Base-by-base conservation (phyloP, 1,139 yeast species). In the Candida smagusa region DNA sequence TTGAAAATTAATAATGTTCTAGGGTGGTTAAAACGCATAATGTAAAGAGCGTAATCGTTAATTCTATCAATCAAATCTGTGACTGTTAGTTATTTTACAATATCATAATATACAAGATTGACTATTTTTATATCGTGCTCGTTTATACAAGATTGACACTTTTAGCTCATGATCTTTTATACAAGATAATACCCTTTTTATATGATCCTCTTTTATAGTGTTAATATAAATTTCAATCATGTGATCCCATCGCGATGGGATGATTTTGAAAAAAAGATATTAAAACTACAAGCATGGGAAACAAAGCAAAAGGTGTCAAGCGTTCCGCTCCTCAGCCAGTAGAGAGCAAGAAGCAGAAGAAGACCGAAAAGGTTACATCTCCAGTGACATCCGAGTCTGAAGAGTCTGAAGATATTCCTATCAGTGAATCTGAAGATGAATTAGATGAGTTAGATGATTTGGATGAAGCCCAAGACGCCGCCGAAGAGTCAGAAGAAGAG, bases 281-380 rank as follows among this genome's bases (percentile, higher is more conserved):
- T 22, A 7, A 29, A 28, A 30, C 13, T 16, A 22, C 13, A 37
- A 38, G 31, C 33, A 57, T 50, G 57, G 68, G 59, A 44, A 44
- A 52, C 30, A 53, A 54, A 49, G 55, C 53, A 28, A 65, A 59
- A 50, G 67, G 71, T 16, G 50, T 50, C 37, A 68, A 68, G 50
- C 65, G 74, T 47, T 37, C 56, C 9, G 35, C 37, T n/a, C 53
- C 48, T 54, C 54, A 23, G 45, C 56, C 28, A 50, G 48, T 22
- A 38, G 45, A 26, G 37, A 42, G 35, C 46, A 27, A 40, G 38
- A 47, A 40, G 43, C 41, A 35, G 36, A 39, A 33, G 49, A 48
- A 33, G 35, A 16, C 28, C 31, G 33, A 34, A 29, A 22, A 31
- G n/a, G 48, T 48, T 22, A 39, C 42, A 24, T 39, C 43, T 12